Evolutionary conservation across 345 rosid genomes (phyloP), one percentile per base, ranked within the genome.

Genomic region (Lepidium africanum): DNA sequence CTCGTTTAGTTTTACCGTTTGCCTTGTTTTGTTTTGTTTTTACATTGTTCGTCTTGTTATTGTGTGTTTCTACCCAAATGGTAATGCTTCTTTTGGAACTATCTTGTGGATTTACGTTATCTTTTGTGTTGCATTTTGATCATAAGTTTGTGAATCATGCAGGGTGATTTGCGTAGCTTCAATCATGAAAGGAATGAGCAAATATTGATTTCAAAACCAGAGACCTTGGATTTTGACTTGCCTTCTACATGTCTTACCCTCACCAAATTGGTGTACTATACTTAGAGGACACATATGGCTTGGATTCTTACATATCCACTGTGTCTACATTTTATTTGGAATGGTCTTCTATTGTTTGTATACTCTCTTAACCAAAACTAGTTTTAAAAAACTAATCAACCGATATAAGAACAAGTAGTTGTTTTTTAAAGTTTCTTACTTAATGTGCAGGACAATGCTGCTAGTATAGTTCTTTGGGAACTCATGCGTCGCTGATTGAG

Each of bases 141-240:
- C 5, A 12, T 12, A 14, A 43, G 10, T 61, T 63, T 68, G 16
- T 14, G 48, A 27, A 16, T 53, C 48, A 32, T 70, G 19, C 73
- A 84, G 90, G 82, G 63, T 35, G 58, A 82, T 16, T 13, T 71
- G 37, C 71, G 50, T 23, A 55, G 73, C 51, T 77, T 81, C 2
- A 55, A 25, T 56, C 74, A 59, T 14, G 74, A 69, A 21, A 74
- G 72, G 49, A 38, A 53, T 35, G 46, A 54, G 40, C 59, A 64
- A 35, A 52, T 57, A 9, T 69, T 68, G 46, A 59, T 74, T 38
- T 88, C 89, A 0, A 88, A 91, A 79, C 84, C 86, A 55, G 93
- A 88, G 77, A 61, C 53, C 14, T 62, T 86, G 62, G 89, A 86
- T 65, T 81, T 79, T 32, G 84, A 82, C 51, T 77, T 88, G 32